Conservation (phyloP, 805 yeast species). For the Nakazawaea molendinolei region DNA sequence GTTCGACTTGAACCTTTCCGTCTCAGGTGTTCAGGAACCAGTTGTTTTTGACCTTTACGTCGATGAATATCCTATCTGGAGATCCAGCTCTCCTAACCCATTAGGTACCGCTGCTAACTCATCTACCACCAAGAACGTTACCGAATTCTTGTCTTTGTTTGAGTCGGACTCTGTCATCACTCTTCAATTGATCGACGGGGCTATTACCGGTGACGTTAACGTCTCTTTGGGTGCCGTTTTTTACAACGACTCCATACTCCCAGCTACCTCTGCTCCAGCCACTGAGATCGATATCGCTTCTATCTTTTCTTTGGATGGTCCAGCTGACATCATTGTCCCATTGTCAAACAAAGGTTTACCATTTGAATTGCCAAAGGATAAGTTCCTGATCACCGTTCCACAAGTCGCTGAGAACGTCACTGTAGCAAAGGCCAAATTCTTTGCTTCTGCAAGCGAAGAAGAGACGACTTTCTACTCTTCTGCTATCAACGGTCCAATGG, state of each 20-base stretch:
- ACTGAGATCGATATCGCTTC: conserved; percentile 11
- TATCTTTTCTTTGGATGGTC: conserved; percentile 18
- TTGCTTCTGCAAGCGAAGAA: conserved; percentile 24
- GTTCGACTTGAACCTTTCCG: conserved; percentile 23
- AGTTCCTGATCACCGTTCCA: conserved; percentile 18
- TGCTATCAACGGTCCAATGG: conserved; percentile 12
- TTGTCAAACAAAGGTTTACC: conserved; percentile 18
- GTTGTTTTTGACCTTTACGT: conserved; percentile 21
- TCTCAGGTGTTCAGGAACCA: conserved; percentile 16
- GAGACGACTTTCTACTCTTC: conserved; percentile 21
- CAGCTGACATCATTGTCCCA: conserved; percentile 20
- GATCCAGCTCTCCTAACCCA: conserved; percentile 23
- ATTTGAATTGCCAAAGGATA: conserved; percentile 19
- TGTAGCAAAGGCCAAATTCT: conserved; percentile 20
- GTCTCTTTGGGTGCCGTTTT: conserved; percentile 20
- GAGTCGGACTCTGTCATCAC: conserved; percentile 12
- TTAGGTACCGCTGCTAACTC: conserved; percentile 17
- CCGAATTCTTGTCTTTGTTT: conserved; percentile 22
- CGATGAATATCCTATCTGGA: conserved; percentile 22
- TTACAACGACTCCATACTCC: conserved; percentile 16
- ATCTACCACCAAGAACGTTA: conserved; percentile 21
- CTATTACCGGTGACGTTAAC: conserved; percentile 14
- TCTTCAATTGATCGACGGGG: conserved; percentile 21
- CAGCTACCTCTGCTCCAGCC: conserved; percentile 8
- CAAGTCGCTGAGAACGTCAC: conserved; percentile 20